Evolutionary conservation across 2,329 filamentous ascomycete genomes (phyloP), one percentile per base, ranked within the genome.

Genomic region (Cercospora sp.): DNA sequence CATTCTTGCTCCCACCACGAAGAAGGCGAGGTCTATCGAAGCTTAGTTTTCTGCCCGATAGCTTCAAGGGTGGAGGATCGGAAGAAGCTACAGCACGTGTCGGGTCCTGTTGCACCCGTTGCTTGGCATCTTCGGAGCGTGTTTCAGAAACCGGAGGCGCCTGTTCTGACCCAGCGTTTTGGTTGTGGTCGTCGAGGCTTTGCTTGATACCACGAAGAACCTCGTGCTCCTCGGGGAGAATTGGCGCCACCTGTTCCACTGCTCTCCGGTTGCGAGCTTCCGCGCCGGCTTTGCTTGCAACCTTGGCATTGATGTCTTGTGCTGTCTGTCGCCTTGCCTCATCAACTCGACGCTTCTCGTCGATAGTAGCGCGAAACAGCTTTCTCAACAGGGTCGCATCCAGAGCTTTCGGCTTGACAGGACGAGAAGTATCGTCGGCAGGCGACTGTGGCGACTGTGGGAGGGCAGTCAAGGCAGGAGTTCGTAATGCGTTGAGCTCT

Each of bases 1-100:
- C 74, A 51, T 69, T 69, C 57, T 72, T 74, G 60, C 67, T 68
- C 5, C 63, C 61, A 32, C 74, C 73, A 3, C 69, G 70, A 26
- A 70, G 30, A 24, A 68, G 9, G n/a, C 57, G 53, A 43, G 40
- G 34, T 21, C 59, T 63, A n/a, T 67, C 61, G 9, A 58, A 34
- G 13, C 60, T 61, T 24, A 40, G 24, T n/a, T 63, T 43, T 59
- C 32, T 62, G 18, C 21, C 37, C 24, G 28, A 28, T 9, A 21
- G 6, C 18, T 26, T 55, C 26, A 4, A 34, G 13, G 49, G 34
- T n/a, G 53, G 37, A 49, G 28, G 16, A 30, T 59, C 53, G 13
- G 26, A 16, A 18, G 59, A 58, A 12, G 53, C 2, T 13, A 9
- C 40, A 51, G 61, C 18, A 26, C 55, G 40, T 61, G 51, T n/a